Percentiles rank a stretch among this genome's conserved stretches.
phyloP scores from a whole-genome alignment of 768 basidiomycete species.

The Rhodosporidiobolus odoratus region DNA sequence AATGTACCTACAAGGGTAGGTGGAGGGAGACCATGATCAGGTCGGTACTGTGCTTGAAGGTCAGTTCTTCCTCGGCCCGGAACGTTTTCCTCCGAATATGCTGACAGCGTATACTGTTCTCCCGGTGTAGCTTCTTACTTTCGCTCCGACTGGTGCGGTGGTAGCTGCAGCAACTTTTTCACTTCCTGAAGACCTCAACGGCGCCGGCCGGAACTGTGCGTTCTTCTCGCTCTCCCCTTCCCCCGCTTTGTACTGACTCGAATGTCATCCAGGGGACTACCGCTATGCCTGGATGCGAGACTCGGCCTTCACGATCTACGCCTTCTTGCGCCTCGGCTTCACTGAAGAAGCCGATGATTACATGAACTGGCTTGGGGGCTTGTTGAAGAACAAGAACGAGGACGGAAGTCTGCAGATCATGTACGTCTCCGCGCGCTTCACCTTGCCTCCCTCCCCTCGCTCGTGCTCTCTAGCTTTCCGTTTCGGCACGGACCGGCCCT shows the following conservation, averaged over 20 bases:
- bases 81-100: no score
- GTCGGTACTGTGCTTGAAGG: constrained; percentile 86
- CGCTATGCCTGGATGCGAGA: constrained; percentile 64
- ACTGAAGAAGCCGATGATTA: constrained; percentile 74
- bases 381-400: constrained; percentile 45
- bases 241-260: constrained; percentile 54
- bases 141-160: constrained; percentile 61
- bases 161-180: constrained; percentile 95
- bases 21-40: constrained; percentile 95
- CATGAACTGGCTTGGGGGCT: constrained; percentile 36
- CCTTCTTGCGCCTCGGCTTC: constrained; percentile 85
- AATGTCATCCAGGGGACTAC: neutral
- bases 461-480: no score
- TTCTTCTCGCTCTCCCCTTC: constrained; percentile 42
- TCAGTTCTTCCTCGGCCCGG: constrained; percentile 45
- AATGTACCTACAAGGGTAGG: constrained; percentile 79
- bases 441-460: neutral
- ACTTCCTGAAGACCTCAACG: constrained; percentile 59
- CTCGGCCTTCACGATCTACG: constrained; percentile 90
- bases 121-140: constrained; percentile 30
- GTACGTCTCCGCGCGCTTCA: constrained; percentile 47
- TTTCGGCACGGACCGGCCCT: no score
- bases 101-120: neutral
- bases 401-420: constrained; percentile 94
- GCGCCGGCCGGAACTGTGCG: constrained; percentile 46